Percentiles rank a stretch among this genome's conserved stretches.
Conservation (phyloP, 306 rosid species). For the Lotus japonicus region DNA sequence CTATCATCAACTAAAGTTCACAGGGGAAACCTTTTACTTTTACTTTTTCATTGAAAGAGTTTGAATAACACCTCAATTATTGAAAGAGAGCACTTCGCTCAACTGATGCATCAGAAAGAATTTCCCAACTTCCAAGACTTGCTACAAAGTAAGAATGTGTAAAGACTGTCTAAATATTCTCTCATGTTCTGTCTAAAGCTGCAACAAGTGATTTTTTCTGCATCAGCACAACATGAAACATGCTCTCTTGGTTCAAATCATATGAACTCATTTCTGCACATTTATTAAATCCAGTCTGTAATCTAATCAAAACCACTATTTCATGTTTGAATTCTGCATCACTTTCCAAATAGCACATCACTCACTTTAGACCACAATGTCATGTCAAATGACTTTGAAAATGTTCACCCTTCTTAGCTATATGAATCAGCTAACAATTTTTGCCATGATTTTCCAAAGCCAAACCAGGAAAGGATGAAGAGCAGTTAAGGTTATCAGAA, state of each 20-base stretch:
- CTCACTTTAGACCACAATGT: too few relatives aligned
- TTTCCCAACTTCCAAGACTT: conserved; percentile 24
- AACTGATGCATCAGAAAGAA: conserved; percentile 11
- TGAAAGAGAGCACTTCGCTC: conserved; percentile 21
- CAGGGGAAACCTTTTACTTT: conserved; percentile 19
- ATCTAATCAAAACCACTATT: neutral
- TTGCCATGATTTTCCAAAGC: conserved; percentile 19
- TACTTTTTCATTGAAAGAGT: conserved; percentile 21
- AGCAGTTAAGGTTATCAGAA: conserved; percentile 8
- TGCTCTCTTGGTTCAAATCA: neutral
- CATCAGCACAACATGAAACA: neutral
- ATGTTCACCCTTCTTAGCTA: neutral
- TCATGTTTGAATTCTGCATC: neutral
- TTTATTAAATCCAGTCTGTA: neutral
- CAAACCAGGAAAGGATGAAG: conserved; percentile 32
- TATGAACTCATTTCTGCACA: neutral
- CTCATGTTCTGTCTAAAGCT: neutral
- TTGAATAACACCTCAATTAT: neutral
- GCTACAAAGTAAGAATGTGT: conserved; percentile 15
- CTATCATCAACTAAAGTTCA: conserved; percentile 19
- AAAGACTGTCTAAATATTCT: neutral
- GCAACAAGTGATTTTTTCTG: neutral
- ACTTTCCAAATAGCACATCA: too few relatives aligned
- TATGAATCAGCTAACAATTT: conserved; percentile 22
- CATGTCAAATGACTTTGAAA: neutral